Percentiles rank a stretch among this genome's conserved stretches.
Evolutionary conservation across 139 green algal species (phyloP).

Genomic region (Tetratostichococcus sp.): DNA sequence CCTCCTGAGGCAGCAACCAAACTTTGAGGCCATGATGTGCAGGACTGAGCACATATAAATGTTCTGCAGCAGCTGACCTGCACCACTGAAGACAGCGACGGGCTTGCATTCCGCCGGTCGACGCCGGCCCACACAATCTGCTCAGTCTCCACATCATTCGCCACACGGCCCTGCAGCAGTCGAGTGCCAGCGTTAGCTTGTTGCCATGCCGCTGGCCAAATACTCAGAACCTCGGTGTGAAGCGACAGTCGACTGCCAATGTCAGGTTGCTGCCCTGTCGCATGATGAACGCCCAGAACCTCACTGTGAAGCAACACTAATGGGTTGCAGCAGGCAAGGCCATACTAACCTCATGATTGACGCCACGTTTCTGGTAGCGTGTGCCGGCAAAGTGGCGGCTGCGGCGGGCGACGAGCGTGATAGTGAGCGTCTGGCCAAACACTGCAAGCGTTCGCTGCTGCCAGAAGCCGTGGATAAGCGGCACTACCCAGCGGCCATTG

Average conservation of each 20-base stretch:
- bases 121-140: slow-evolving; percentile 68
- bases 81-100: slow-evolving; percentile 56
- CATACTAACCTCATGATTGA: background rate
- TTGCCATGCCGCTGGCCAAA: too few species aligned
- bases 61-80: slow-evolving; percentile 33
- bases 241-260: too few species aligned
- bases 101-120: slow-evolving; percentile 57
- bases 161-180: slow-evolving; percentile 62
- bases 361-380: slow-evolving; percentile 22
- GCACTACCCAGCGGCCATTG: slow-evolving; percentile 66
- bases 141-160: slow-evolving; percentile 96
- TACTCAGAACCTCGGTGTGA: too few species aligned
- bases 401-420: slow-evolving; percentile 83
- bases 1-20: too few species aligned
- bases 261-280: too few species aligned
- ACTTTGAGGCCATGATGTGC: slow-evolving; percentile 2
- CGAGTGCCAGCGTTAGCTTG: too few species aligned
- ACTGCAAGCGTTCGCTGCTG: slow-evolving; percentile 77
- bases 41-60: background rate
- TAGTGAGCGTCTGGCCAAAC: slow-evolving; percentile 71
- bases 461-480: slow-evolving; percentile 91
- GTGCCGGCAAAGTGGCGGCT: slow-evolving; percentile 94
- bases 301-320: too few species aligned
- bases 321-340: too few species aligned
- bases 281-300: too few species aligned